Conservation (phyloP, 2,329 filamentous ascomycete genomes). For the Mycogone perniciosa region DNA sequence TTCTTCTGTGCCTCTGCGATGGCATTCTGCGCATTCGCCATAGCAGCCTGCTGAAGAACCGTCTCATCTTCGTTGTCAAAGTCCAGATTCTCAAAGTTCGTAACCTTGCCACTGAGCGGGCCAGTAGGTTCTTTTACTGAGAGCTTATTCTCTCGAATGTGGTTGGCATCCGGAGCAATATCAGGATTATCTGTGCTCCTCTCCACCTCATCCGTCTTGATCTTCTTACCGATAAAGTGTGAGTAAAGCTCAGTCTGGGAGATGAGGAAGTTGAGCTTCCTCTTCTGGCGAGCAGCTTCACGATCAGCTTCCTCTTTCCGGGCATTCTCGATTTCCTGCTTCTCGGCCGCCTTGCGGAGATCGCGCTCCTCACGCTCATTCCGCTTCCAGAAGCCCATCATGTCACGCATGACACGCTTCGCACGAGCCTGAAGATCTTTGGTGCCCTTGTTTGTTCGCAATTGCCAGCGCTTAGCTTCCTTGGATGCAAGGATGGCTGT, state of each 20-base stretch:
- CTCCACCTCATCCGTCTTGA: slow-evolving; percentile 94
- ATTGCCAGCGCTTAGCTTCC: slow-evolving; percentile 94
- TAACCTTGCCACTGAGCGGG: slow-evolving; percentile 63
- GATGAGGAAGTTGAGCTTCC: slow-evolving; percentile 98
- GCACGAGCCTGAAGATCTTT: slow-evolving; percentile 96
- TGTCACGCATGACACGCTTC: slow-evolving; percentile 97
- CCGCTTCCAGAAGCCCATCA: slow-evolving; percentile 99
- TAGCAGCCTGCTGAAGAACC: slow-evolving; percentile 71
- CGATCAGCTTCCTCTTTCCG: slow-evolving; percentile 96
- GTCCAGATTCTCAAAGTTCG: slow-evolving; percentile 87
- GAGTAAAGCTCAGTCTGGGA: slow-evolving; percentile 98
- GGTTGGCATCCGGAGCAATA: slow-evolving; percentile 48
- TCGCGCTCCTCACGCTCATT: slow-evolving; percentile 98
- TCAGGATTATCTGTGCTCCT: slow-evolving; percentile 78
- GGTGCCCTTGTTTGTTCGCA: slow-evolving; percentile 95
- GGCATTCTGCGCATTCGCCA: slow-evolving; percentile 93
- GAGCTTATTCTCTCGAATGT: slow-evolving; percentile 35
- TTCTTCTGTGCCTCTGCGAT: slow-evolving; percentile 92
- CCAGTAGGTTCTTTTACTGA: slow-evolving; percentile 49
- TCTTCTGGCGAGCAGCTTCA: slow-evolving; percentile 93
- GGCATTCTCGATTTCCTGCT: slow-evolving; percentile 91
- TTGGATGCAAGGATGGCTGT: slow-evolving; percentile 95
- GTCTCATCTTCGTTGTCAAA: slow-evolving; percentile 94
- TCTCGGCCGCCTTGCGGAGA: slow-evolving; percentile 86
- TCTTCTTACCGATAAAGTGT: slow-evolving; percentile 99